These are phyloP conservation scores for Lipomyces chichibuensis DNA, from an alignment of 805 yeast genomes.

Conservation along the genomic window DNA sequence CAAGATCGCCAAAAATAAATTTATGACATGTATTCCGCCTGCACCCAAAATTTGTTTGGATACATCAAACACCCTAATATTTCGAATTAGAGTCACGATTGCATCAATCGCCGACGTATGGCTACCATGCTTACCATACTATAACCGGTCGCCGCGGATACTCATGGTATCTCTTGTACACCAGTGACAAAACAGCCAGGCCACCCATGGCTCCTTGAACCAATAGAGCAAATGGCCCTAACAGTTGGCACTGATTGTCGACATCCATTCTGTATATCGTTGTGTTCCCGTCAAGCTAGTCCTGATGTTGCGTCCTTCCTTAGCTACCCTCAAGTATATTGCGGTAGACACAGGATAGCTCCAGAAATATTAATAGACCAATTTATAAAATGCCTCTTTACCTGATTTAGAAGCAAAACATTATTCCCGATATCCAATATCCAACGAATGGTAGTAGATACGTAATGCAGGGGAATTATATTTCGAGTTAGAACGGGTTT, in stretches of 20 bases:
- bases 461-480: background rate
- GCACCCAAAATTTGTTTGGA: slow-evolving; percentile 90
- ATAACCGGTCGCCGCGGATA: slow-evolving; percentile 85
- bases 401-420: background rate
- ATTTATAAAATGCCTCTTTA: background rate
- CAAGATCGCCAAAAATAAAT: slow-evolving; percentile 69
- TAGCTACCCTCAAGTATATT: background rate
- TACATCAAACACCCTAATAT: slow-evolving; percentile 63
- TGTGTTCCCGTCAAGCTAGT: background rate
- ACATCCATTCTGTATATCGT: slow-evolving; percentile 1
- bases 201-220: slow-evolving; percentile 79
- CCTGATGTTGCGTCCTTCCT: background rate
- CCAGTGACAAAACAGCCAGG: slow-evolving; percentile 71
- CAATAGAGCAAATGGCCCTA: slow-evolving; percentile 84
- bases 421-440: background rate
- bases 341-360: background rate
- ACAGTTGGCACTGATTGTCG: slow-evolving; percentile 55
- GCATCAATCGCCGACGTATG: background rate
- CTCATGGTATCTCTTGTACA: slow-evolving; percentile 76
- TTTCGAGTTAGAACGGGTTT: background rate
- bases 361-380: background rate
- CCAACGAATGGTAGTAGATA: background rate
- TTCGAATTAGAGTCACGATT: background rate
- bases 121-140: slow-evolving; percentile 59
- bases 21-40: slow-evolving; percentile 76